phyloP scores from a whole-genome alignment of 306 rosid species.

The Cyamopsis tetragonoloba region DNA sequence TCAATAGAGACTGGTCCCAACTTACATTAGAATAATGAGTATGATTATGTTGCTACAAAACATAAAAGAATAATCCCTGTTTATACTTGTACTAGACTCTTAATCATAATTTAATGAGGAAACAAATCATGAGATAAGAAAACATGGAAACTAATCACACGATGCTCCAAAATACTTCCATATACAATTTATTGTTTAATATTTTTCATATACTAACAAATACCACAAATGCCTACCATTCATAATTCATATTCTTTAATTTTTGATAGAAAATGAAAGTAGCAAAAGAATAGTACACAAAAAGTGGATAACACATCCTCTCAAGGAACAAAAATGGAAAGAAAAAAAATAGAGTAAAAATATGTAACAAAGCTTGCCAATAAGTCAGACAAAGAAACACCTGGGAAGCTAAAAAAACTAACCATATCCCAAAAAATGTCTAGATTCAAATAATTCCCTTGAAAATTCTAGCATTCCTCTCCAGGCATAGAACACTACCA shows the following conservation, averaged over 20 bases:
- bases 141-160: too few relatives aligned
- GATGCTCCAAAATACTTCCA: too few relatives aligned
- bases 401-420: not conserved
- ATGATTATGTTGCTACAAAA: too few relatives aligned
- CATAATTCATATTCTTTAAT: not conserved
- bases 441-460: not conserved
- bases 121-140: too few relatives aligned
- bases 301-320: not conserved
- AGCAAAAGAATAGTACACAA: not conserved
- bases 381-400: not conserved
- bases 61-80: too few relatives aligned
- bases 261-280: not conserved
- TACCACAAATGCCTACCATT: too few relatives aligned
- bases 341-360: not conserved
- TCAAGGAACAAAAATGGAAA: not conserved
- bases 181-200: too few relatives aligned
- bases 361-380: not conserved
- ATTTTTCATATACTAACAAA: too few relatives aligned
- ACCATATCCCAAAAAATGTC: not conserved
- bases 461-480: not conserved
- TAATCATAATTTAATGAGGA: too few relatives aligned
- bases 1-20: too few relatives aligned
- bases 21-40: too few relatives aligned
- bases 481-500: not conserved
- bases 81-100: too few relatives aligned